Base-by-base conservation (phyloP, 768 basidiomycete genomes). In the Mycena latifolia region DNA sequence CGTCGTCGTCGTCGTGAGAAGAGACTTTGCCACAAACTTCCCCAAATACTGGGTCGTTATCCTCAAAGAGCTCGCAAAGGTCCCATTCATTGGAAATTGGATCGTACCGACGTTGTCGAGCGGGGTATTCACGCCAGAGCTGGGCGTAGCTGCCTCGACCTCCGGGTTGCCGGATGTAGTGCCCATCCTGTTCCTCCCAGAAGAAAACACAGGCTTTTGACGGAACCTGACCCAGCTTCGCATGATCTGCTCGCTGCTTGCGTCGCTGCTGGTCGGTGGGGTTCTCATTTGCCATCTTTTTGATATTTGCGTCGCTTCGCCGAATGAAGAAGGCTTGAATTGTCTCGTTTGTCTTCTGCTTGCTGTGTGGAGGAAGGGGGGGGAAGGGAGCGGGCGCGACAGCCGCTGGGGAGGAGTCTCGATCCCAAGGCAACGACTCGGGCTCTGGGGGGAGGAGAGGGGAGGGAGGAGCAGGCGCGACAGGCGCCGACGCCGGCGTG, bases 171-270 rank as follows among this genome's bases (percentile, higher is more conserved):
- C 45, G 61, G 43, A 62, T 62, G 11, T 35, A 55, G 25, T 47
- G n/a, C 10, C 52, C 52, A 17, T 53, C 27, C 11, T 24, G 15
- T 35, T 54, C 15, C n/a, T 62, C 52, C 61, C 52, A 62, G 29
- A 35, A 2, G 18, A 54, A 61, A 25, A 61, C 31, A 8, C 9
- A 11, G 41, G 41, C 60, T 37, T 47, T 54, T 10, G 14, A 18
- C 22, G 51, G 51, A 22, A 47, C 52, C 18, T 35, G 8, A 2
- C 18, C 8, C 60, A 51, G 15, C 25, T 33, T 46, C 25, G 51
- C 52, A 18, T 51, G 7, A 0, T 27, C 48, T 29, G 8, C 25
- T 4, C 48, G 58, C 25, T 41, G 20, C 0, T 1, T 10, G 39
- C 37, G 48, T 17, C 20, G 10, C 37, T 60, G 58, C 35, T 25